phyloP scores from a whole-genome alignment of 1,284 basidiomycete genomes.

The Rhodotorula glutinis region DNA sequence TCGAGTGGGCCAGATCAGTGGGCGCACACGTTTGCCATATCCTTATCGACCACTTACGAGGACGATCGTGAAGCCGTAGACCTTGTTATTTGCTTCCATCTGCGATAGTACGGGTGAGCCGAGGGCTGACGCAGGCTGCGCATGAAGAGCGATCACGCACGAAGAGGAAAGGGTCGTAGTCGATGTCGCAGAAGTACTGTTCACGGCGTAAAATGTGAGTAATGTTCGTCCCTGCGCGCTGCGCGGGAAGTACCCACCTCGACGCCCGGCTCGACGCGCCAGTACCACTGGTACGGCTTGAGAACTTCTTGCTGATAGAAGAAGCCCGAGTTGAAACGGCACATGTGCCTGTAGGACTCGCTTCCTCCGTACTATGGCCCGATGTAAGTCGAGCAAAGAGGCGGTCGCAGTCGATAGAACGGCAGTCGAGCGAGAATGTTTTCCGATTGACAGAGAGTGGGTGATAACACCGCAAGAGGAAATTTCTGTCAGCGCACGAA shows the following conservation, averaged over 20 bases:
- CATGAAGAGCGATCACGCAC: constrained; percentile 6
- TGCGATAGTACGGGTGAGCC: too few species aligned
- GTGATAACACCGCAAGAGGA: too few species aligned
- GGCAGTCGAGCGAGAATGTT: neutral
- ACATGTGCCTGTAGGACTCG: constrained; percentile 55
- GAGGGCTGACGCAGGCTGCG: neutral
- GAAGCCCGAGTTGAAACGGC: constrained; percentile 29
- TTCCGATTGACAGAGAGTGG: too few species aligned
- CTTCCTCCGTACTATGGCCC: constrained; percentile 54
- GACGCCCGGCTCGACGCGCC: constrained; percentile 64
- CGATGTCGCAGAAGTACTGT: constrained; percentile 42
- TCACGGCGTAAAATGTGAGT: too few species aligned
- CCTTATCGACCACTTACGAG: constrained; percentile 45
- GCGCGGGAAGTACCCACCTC: too few species aligned
- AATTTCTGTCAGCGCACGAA: too few species aligned
- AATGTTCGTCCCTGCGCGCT: too few species aligned
- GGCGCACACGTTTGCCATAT: too few species aligned
- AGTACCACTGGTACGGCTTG: constrained; percentile 83
- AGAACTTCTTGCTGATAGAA: constrained; percentile 49
- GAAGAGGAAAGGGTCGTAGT: constrained; percentile 44
- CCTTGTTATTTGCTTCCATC: constrained; percentile 39
- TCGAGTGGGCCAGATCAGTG: too few species aligned
- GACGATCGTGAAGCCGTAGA: constrained; percentile 52
- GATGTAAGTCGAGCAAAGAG: neutral
- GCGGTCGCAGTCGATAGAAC: neutral